These are phyloP conservation scores for Curvularia sp. DNA, from an alignment of 2,329 filamentous ascomycete genomes.

Conservation along the genomic window DNA sequence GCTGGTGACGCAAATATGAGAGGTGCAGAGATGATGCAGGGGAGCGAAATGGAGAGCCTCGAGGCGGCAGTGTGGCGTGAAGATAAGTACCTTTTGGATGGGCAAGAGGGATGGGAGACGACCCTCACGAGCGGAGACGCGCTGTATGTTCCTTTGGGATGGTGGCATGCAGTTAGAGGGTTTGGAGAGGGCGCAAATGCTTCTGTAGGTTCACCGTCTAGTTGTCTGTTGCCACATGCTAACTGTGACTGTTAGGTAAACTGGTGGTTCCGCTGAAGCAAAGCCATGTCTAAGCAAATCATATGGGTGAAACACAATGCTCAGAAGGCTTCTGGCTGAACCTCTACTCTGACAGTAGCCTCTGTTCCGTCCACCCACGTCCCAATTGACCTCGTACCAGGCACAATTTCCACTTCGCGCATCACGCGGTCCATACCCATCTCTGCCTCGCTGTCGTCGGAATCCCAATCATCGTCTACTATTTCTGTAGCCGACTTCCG, in stretches of 20 bases:
- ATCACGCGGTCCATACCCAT: conserved; percentile 76
- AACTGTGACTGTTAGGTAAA: conserved; percentile 61
- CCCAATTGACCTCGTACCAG: conserved; percentile 81
- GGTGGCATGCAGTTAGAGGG: conserved; percentile 86
- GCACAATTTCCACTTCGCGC: conserved; percentile 78
- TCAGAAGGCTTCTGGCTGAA: conserved; percentile 27
- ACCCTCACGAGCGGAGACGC: conserved; percentile 70
- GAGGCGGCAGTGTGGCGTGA: conserved; percentile 73
- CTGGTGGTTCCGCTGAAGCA: conserved; percentile 76
- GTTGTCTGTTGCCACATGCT: conserved; percentile 25
- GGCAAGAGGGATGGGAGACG: conserved; percentile 42
- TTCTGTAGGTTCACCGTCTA: conserved; percentile 54
- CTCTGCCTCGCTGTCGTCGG: conserved; percentile 50
- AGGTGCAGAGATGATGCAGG: conserved; percentile 90
- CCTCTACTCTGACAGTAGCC: conserved; percentile 74
- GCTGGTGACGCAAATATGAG: conserved; percentile 63
- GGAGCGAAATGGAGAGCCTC: conserved; percentile 70
- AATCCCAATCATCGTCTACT: conserved; percentile 58
- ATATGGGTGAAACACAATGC: not conserved
- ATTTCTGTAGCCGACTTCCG: conserved; percentile 64
- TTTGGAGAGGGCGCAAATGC: conserved; percentile 63
- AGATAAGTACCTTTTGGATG: conserved; percentile 16
- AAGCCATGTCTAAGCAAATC: not conserved
- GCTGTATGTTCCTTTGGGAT: conserved; percentile 80
- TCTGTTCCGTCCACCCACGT: conserved; percentile 80